A percentile compares a stretch with the other conserved stretches of the same genome.
phyloP scores from a whole-genome alignment of 192 early-diverging fungal genomes.

The Coemansia sp. region DNA sequence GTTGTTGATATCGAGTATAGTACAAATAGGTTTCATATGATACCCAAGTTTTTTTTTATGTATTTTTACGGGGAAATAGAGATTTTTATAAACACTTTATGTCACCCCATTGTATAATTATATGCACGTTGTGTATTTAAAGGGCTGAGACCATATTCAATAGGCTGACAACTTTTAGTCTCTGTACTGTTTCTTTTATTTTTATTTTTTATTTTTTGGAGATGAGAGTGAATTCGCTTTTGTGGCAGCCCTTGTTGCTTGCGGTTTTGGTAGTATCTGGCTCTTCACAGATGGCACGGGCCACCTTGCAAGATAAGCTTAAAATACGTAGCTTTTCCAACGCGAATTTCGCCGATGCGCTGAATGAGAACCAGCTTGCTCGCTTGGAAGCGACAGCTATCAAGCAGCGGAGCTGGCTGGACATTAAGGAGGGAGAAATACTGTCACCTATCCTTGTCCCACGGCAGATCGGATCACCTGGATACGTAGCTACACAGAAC shows the following conservation, averaged over 20 bases:
- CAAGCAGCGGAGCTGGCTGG: conserved; percentile 31
- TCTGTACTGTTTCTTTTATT: background rate
- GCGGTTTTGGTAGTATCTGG: background rate
- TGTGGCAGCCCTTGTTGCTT: background rate
- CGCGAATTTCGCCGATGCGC: conserved; percentile 24
- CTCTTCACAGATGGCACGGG: background rate
- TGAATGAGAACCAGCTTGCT: conserved; percentile 33
- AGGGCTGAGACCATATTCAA: no score
- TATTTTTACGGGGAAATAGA: no score
- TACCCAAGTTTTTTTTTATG: no score
- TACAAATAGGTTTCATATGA: no score
- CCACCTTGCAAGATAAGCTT: background rate
- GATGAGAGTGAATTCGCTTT: conserved; percentile 5
- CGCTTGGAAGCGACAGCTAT: conserved; percentile 14
- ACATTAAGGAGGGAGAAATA: conserved; percentile 55
- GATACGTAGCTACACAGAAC: conserved; percentile 65
- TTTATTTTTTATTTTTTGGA: background rate
- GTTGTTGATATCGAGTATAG: no score
- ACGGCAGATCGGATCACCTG: conserved; percentile 74
- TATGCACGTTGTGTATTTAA: no score
- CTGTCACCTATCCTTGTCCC: conserved; percentile 73
- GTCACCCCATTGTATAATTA: no score
- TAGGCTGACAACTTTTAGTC: no score
- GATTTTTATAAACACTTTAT: no score
- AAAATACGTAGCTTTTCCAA: conserved; percentile 25